A percentile compares a stretch with the other conserved stretches of the same genome.
These are phyloP conservation scores for Metschnikowia shivogae DNA, from an alignment of 805 yeast genomes.

Conservation along the genomic window DNA sequence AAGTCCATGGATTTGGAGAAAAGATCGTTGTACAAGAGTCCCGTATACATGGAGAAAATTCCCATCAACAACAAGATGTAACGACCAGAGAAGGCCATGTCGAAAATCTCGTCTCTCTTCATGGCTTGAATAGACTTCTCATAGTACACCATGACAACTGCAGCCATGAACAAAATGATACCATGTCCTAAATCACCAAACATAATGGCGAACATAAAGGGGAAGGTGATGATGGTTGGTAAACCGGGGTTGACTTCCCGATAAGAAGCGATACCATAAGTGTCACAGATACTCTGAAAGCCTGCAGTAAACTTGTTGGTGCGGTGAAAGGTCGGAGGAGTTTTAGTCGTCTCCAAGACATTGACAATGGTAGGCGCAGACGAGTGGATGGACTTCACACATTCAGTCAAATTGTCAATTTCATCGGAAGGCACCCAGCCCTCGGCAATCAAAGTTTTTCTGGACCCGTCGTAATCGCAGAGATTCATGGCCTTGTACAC, in stretches of 20 bases:
- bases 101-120: constrained; percentile 88
- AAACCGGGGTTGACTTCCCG: constrained; percentile 95
- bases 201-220: constrained; percentile 98
- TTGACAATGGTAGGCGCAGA: constrained; percentile 49
- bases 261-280: constrained; percentile 90
- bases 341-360: constrained; percentile 67
- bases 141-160: constrained; percentile 62
- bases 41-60: constrained; percentile 90
- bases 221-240: constrained; percentile 92
- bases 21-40: constrained; percentile 87
- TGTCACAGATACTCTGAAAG: constrained; percentile 90
- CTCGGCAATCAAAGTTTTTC: constrained; percentile 86
- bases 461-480: constrained; percentile 75
- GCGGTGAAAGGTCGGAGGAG: constrained; percentile 93
- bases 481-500: constrained; percentile 74
- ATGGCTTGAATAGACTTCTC: constrained; percentile 66
- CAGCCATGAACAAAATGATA: constrained; percentile 71
- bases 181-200: constrained; percentile 99
- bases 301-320: constrained; percentile 94
- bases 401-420: constrained; percentile 56
- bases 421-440: constrained; percentile 95
- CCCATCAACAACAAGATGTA: constrained; percentile 93
- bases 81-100: constrained; percentile 93
- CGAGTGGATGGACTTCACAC: constrained; percentile 63
- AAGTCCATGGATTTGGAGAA: constrained; percentile 88